Base-by-base conservation (phyloP, 2,329 filamentous ascomycete species). In the Hymenoscyphus fructigenus region DNA sequence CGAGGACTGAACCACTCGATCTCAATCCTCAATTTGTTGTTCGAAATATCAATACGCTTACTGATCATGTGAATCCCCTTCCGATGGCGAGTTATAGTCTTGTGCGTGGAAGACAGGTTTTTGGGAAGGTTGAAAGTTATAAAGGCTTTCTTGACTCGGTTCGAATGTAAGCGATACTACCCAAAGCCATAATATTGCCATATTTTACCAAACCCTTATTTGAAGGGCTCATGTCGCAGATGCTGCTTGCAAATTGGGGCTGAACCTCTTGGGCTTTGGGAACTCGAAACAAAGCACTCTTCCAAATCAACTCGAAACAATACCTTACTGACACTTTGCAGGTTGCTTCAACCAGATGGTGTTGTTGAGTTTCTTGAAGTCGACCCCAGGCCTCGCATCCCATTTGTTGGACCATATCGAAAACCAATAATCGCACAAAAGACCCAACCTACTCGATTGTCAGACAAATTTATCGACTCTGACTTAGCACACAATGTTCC, bases 341-440 rank as follows among this genome's bases (percentile, higher is more conserved):
- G 67, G 44, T 65, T 74, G 20, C 66, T 75, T 3, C 68, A 74
- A 32, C 72, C 72, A n/a, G 72, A 70, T 57, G 74, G 72, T 9
- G 70, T 75, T 41, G 68, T 75, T 20, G 73, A 75, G 61, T 75
- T 75, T 34, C 59, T 73, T 4, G 73, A 75, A 60, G 63, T 75
- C 36, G 73, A 75, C 60, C 69, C 71, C 23, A 64, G 73, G 59
- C 74, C 73, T 20, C 69, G 74, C 29, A 63, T 60, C 3, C 44
- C 60, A 15, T 58, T 58, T 29, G 41, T 53, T 12, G 63, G 63
- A 17, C 63, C 50, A 56, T 57, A 20, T 55, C 61, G 7, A 47
- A 57, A 55, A 23, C 59, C 3, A 60, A 38, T 7, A 55, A 65
- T 38, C 34, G 69, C 17, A 9, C 66, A 68, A 23, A 70, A 66